These are phyloP conservation scores for Penicillium tannophilum DNA, from an alignment of 495 filamentous ascomycete genomes.

Conservation along the genomic window DNA sequence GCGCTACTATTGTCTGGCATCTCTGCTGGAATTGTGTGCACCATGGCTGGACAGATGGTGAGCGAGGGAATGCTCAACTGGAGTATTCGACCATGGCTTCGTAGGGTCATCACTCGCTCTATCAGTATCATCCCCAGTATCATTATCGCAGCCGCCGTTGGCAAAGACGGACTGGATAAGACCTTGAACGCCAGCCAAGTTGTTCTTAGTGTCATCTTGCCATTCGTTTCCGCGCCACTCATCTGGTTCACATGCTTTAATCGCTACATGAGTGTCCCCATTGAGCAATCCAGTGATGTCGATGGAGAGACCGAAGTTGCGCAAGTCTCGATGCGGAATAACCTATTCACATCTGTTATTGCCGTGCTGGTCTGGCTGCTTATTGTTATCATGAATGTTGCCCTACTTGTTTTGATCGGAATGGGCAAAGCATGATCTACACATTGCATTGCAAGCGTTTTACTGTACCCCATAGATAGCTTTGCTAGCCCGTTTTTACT, in stretches of 20 bases:
- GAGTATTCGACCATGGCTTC: slow-evolving; percentile 69
- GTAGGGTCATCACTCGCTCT: slow-evolving; percentile 67
- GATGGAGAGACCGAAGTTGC: slow-evolving; percentile 32
- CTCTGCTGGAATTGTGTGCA: slow-evolving; percentile 79
- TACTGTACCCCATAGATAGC: not conserved
- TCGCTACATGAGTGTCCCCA: slow-evolving; percentile 74
- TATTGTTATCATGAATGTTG: slow-evolving; percentile 73
- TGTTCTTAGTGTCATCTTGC: slow-evolving; percentile 76
- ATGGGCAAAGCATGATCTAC: slow-evolving; percentile 45
- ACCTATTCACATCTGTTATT: slow-evolving; percentile 55
- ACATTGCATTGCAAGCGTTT: slow-evolving; percentile 4
- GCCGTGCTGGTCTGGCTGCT: slow-evolving; percentile 66
- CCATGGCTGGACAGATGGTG: slow-evolving; percentile 83
- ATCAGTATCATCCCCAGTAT: slow-evolving; percentile 82
- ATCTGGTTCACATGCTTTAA: slow-evolving; percentile 86
- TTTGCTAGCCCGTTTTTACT: not conserved
- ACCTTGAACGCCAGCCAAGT: slow-evolving; percentile 80
- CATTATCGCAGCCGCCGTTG: slow-evolving; percentile 78
- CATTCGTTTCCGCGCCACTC: slow-evolving; percentile 79
- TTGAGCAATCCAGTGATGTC: slow-evolving; percentile 29
- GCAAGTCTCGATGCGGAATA: slow-evolving; percentile 59
- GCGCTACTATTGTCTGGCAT: slow-evolving; percentile 77
- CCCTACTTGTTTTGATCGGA: slow-evolving; percentile 69
- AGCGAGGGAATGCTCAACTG: slow-evolving; percentile 77
- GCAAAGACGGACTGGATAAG: slow-evolving; percentile 66